Conservation (phyloP, 2,329 filamentous ascomycete genomes). For the Verticillium longisporum region DNA sequence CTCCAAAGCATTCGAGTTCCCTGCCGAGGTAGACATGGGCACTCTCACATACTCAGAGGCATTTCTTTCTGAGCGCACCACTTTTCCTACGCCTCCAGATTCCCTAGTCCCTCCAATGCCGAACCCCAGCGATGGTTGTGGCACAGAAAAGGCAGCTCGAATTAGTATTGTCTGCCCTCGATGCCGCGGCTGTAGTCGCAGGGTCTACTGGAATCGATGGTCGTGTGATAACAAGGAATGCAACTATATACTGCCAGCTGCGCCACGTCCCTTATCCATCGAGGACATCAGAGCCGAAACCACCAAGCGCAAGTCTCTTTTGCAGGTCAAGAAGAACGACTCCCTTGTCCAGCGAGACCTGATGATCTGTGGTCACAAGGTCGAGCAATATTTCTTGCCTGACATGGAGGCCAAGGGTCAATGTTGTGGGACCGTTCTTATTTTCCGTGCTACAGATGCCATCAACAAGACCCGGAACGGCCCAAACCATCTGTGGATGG, state of each 20-base stretch:
- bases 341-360: slow-evolving; percentile 11
- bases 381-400: slow-evolving; percentile 30
- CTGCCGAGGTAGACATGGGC: slow-evolving; percentile 16
- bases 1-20: slow-evolving; percentile 37
- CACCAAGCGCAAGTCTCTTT: not conserved
- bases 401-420: slow-evolving; percentile 24
- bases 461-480: slow-evolving; percentile 47
- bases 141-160: slow-evolving; percentile 45
- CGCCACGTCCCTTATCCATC: slow-evolving; percentile 15
- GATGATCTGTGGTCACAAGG: slow-evolving; percentile 1
- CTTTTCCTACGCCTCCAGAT: slow-evolving; percentile 30
- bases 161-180: slow-evolving; percentile 59
- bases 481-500: slow-evolving; percentile 53
- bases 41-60: slow-evolving; percentile 42
- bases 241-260: slow-evolving; percentile 31
- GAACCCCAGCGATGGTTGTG: slow-evolving; percentile 26
- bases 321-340: not conserved
- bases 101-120: slow-evolving; percentile 27
- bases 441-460: slow-evolving; percentile 48
- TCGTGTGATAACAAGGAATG: slow-evolving; percentile 47
- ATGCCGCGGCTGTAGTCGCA: slow-evolving; percentile 55
- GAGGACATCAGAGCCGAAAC: slow-evolving; percentile 11
- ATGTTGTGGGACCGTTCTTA: slow-evolving; percentile 43
- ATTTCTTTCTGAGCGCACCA: slow-evolving; percentile 50
- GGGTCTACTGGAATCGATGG: slow-evolving; percentile 57